Evolutionary conservation across 345 rosid species (phyloP).

Genomic region (Hibiscus trionum): DNA sequence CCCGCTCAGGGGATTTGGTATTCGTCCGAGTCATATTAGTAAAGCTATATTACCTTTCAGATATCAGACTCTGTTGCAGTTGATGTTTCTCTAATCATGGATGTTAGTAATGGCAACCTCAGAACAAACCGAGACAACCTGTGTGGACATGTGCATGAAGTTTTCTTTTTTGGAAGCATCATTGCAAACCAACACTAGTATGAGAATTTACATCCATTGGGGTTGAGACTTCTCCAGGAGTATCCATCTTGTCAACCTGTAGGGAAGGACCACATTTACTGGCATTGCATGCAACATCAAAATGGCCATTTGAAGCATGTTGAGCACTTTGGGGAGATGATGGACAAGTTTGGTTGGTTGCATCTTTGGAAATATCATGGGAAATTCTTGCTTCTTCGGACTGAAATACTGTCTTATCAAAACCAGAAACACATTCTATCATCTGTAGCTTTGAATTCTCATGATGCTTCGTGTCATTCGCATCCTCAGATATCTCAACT

Average conservation of each 20-base stretch:
- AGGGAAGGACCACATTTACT: not conserved
- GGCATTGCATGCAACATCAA: not conserved
- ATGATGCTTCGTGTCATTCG: not conserved
- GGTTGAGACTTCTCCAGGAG: not conserved
- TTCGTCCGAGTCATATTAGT: too few relatives aligned
- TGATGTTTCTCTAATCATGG: too few relatives aligned
- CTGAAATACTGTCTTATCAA: not conserved
- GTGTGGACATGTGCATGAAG: too few relatives aligned
- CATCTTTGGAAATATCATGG: slow-evolving; percentile 4
- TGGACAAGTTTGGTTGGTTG: not conserved
- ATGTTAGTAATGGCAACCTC: too few relatives aligned
- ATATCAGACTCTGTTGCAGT: too few relatives aligned
- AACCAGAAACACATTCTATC: not conserved
- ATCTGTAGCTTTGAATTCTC: not conserved
- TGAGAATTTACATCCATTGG: too few relatives aligned
- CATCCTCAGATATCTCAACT: slow-evolving; percentile 1
- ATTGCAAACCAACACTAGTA: too few relatives aligned
- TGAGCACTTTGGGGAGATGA: not conserved
- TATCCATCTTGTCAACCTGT: not conserved
- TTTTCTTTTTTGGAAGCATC: not conserved
- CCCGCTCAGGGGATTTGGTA: too few relatives aligned
- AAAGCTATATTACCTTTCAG: too few relatives aligned
- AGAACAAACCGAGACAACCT: too few relatives aligned
- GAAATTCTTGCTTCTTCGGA: not conserved
- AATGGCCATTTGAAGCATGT: not conserved